Conservation (phyloP, 108 stramenopile species). For the Cyclotella cryptica region DNA sequence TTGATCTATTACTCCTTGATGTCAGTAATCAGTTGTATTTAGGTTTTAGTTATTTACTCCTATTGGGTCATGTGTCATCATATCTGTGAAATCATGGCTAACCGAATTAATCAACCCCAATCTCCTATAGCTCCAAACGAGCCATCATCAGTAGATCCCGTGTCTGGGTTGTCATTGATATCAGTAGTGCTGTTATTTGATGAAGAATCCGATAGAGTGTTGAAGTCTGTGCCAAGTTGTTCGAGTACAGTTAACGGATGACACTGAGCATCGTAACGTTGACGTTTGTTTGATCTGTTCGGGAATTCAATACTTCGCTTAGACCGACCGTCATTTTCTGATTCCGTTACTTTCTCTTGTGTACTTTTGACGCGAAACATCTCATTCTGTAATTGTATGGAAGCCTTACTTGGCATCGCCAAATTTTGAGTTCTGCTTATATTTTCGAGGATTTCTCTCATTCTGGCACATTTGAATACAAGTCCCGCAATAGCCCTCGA, state of each 20-base stretch:
- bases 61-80: no score
- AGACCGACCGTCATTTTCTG: not conserved
- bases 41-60: no score
- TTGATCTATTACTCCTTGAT: not conserved
- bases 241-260: not conserved
- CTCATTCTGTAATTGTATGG: no score
- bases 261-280: not conserved
- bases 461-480: constrained; percentile 23
- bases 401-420: not conserved
- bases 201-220: not conserved
- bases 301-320: not conserved
- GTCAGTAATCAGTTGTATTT: not conserved
- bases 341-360: no score
- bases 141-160: not conserved
- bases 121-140: constrained; percentile 17
- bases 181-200: not conserved
- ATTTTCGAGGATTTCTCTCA: constrained; percentile 33
- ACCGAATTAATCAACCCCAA: constrained; percentile 4
- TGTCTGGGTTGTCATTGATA: not conserved
- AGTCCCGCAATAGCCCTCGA: constrained; percentile 33
- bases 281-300: not conserved
- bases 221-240: not conserved
- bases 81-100: no score
- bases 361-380: no score
- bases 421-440: constrained; percentile 39